phyloP scores from a whole-genome alignment of 805 yeast species.

The Lipomyces orientalis region DNA sequence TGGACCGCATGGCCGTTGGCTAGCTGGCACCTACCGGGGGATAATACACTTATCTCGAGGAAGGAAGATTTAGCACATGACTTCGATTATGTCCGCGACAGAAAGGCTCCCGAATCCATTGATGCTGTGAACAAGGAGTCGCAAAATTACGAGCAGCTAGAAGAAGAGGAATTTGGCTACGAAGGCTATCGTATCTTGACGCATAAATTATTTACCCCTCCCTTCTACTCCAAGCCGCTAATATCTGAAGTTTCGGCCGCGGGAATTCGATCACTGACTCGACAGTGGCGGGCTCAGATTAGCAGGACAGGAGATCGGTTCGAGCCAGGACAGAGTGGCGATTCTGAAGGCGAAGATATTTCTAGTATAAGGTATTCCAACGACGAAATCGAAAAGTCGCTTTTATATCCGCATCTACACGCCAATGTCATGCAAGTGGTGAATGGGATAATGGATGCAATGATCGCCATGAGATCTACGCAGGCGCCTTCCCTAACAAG shows the following conservation, averaged over 20 bases:
- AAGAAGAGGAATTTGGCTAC: conserved; percentile 10
- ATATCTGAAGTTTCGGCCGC: conserved; percentile 25
- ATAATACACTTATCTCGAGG: not conserved
- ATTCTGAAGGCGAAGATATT: conserved; percentile 2
- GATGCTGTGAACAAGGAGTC: not conserved
- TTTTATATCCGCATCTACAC: conserved; percentile 26
- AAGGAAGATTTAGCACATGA: conserved; percentile 6
- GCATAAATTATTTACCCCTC: conserved; percentile 10
- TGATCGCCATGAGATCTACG: conserved; percentile 13
- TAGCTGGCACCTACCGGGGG: conserved; percentile 6
- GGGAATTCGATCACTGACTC: conserved; percentile 16
- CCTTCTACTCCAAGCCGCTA: conserved; percentile 5
- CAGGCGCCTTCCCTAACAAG: conserved; percentile 4
- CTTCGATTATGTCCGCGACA: not conserved
- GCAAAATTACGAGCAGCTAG: not conserved
- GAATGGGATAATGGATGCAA: conserved; percentile 16
- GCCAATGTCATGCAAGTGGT: conserved; percentile 12
- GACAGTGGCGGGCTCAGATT: not conserved
- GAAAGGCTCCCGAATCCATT: not conserved
- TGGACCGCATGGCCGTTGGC: conserved; percentile 32
- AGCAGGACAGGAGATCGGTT: not conserved
- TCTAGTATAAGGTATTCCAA: conserved; percentile 1
- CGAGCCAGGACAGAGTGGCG: not conserved
- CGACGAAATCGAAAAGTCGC: conserved; percentile 15
- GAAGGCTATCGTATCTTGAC: conserved; percentile 18